Evolutionary conservation across 768 basidiomycete genomes (phyloP).

Genomic region (Candolleomyces aberdarensis): DNA sequence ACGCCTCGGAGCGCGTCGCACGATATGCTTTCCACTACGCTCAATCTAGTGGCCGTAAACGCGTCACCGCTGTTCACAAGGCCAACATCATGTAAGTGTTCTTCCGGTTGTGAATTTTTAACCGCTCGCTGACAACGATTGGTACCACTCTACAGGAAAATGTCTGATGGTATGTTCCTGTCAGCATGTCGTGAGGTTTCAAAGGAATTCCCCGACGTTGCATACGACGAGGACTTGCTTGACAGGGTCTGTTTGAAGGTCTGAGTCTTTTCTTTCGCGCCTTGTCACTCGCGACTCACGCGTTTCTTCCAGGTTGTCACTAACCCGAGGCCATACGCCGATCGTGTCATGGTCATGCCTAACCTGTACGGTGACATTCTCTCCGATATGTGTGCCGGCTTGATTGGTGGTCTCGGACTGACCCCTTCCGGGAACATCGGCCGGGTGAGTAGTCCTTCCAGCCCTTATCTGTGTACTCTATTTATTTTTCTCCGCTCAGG

Average conservation of each 20-base stretch:
- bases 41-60: slow-evolving; percentile 78
- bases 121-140: neutral
- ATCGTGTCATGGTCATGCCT: slow-evolving; percentile 99
- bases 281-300: neutral
- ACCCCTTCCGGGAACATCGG: slow-evolving; percentile 99
- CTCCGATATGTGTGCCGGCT: slow-evolving; percentile 97
- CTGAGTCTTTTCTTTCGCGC: slow-evolving; percentile 12
- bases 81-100: slow-evolving; percentile 92
- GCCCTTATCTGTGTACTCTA: slow-evolving; percentile 11
- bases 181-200: slow-evolving; percentile 95
- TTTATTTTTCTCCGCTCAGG: slow-evolving; percentile 40
- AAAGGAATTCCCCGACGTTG: slow-evolving; percentile 90
- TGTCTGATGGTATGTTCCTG: slow-evolving; percentile 99
- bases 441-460: slow-evolving; percentile 49
- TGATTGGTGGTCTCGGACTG: slow-evolving; percentile 96
- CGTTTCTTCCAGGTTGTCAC: slow-evolving; percentile 64
- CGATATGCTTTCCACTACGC: slow-evolving; percentile 99
- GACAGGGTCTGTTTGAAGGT: slow-evolving; percentile 96
- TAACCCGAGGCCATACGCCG: slow-evolving; percentile 90
- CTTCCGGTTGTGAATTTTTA: neutral
- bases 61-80: slow-evolving; percentile 99
- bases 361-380: slow-evolving; percentile 96
- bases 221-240: slow-evolving; percentile 95
- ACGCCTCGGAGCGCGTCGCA: slow-evolving; percentile 97
- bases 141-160: slow-evolving; percentile 66